phyloP scores from a whole-genome alignment of 345 rosid genomes.

The Kandelia obovata region DNA sequence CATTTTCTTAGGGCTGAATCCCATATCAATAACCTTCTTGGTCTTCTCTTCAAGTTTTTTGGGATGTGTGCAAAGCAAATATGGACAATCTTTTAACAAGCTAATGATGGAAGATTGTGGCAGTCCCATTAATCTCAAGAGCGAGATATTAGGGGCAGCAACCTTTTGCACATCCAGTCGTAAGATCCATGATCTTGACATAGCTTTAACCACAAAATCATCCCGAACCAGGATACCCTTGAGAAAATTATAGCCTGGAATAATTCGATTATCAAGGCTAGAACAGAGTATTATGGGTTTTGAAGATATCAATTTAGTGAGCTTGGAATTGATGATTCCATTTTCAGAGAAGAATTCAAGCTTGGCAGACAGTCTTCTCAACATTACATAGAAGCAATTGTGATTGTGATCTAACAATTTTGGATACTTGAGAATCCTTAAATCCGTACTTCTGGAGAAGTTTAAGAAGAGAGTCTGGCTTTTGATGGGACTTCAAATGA shows the following conservation, averaged over 20 bases:
- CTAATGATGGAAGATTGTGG: background rate
- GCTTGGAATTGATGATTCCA: conserved; percentile 33
- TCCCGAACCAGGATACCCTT: conserved; percentile 29
- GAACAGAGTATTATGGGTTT: conserved; percentile 32
- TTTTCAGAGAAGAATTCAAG: conserved; percentile 35
- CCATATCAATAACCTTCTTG: conserved; percentile 42
- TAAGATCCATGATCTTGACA: conserved; percentile 17
- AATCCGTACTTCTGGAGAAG: conserved; percentile 41
- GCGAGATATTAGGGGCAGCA: background rate
- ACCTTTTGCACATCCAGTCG: background rate
- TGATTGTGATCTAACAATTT: conserved; percentile 35
- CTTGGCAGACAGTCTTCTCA: conserved; percentile 34
- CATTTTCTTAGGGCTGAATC: conserved; percentile 41
- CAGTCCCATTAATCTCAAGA: background rate
- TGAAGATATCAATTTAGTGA: conserved; percentile 26
- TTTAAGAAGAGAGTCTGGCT: conserved; percentile 32
- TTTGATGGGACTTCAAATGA: conserved; percentile 23
- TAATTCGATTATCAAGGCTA: conserved; percentile 35
- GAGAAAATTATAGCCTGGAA: conserved; percentile 40
- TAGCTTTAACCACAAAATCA: conserved; percentile 33
- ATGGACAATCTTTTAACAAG: background rate
- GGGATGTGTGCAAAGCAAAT: background rate
- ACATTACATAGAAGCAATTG: conserved; percentile 27
- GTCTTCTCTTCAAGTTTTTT: conserved; percentile 9
- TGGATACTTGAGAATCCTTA: conserved; percentile 30